Conservation (phyloP, 2,329 filamentous ascomycete genomes). For the Pseudocercospora crystallina region DNA sequence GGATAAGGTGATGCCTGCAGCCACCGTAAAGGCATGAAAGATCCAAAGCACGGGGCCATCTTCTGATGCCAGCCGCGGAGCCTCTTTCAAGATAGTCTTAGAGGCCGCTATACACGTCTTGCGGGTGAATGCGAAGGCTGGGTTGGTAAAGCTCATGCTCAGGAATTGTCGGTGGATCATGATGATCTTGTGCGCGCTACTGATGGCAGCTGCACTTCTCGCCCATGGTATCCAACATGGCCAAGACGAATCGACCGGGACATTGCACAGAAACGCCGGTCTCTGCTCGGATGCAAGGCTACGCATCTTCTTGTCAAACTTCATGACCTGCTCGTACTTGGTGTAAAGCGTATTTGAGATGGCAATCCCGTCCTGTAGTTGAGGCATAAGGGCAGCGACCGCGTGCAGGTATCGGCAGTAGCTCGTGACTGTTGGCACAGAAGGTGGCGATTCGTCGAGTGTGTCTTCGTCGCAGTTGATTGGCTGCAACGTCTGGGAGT, state of each 20-base stretch:
- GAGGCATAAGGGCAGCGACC: conserved; percentile 12
- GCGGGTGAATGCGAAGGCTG: conserved; percentile 11
- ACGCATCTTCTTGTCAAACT: conserved; percentile 14
- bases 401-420: conserved; percentile 10
- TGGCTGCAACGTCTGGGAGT: conserved; percentile 1
- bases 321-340: conserved; percentile 13
- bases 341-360: conserved; percentile 14
- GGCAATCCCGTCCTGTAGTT: conserved; percentile 8
- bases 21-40: conserved; percentile 9
- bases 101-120: conserved; percentile 16
- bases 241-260: conserved; percentile 5
- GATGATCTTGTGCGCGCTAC: conserved; percentile 16
- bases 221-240: conserved; percentile 11
- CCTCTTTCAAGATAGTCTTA: conserved; percentile 15
- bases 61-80: conserved; percentile 1
- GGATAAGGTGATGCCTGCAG: conserved; percentile 8
- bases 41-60: conserved; percentile 12
- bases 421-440: conserved; percentile 9
- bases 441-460: neutral
- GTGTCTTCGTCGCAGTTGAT: conserved; percentile 10
- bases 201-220: conserved; percentile 10
- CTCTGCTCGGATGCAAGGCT: conserved; percentile 4
- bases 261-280: conserved; percentile 1
- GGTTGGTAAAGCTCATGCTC: conserved; percentile 15
- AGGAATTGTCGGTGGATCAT: conserved; percentile 20